Conservation (phyloP, 2,329 filamentous ascomycete genomes). For the Claviceps maximensis region DNA sequence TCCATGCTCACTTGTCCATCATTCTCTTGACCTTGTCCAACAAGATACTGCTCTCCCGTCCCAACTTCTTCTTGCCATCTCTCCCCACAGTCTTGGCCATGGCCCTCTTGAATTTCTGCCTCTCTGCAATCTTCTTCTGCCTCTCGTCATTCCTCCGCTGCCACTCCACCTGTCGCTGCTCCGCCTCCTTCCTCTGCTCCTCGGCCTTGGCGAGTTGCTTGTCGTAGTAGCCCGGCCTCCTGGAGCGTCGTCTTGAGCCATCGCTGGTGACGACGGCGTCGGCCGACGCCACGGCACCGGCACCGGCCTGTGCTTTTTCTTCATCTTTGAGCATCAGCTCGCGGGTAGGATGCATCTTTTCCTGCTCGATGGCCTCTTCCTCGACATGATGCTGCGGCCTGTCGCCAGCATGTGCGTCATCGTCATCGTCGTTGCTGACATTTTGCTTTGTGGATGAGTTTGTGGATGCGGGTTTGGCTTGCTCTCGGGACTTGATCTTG, state of each 20-base stretch:
- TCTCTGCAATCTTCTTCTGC: slow-evolving; percentile 50
- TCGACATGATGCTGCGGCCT: slow-evolving; percentile 1
- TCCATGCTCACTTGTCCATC: slow-evolving; percentile 1
- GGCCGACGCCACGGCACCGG: not conserved
- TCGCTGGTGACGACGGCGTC: slow-evolving; percentile 12
- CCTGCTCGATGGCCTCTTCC: slow-evolving; percentile 8
- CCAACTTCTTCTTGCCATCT: slow-evolving; percentile 66
- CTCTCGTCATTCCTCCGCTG: slow-evolving; percentile 46
- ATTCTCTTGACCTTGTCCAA: slow-evolving; percentile 61
- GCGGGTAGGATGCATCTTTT: slow-evolving; percentile 23
- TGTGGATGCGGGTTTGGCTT: slow-evolving; percentile 12
- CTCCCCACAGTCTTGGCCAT: slow-evolving; percentile 64
- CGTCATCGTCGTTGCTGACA: slow-evolving; percentile 8
- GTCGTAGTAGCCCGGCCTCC: slow-evolving; percentile 46
- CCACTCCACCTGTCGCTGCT: slow-evolving; percentile 28
- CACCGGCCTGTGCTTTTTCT: slow-evolving; percentile 20
- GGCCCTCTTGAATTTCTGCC: slow-evolving; percentile 49
- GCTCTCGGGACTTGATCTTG: slow-evolving; percentile 55
- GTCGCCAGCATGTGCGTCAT: slow-evolving; percentile 6
- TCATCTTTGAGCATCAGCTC: slow-evolving; percentile 28
- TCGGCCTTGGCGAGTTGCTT: slow-evolving; percentile 44
- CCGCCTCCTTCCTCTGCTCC: slow-evolving; percentile 27
- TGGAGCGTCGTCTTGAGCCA: slow-evolving; percentile 21
- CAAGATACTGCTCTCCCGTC: slow-evolving; percentile 65
- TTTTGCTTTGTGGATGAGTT: slow-evolving; percentile 6